Evolutionary conservation across 78 protist species (phyloP), one percentile per base, ranked within the genome.

Genomic region (Corallochytrium limacisporum): DNA sequence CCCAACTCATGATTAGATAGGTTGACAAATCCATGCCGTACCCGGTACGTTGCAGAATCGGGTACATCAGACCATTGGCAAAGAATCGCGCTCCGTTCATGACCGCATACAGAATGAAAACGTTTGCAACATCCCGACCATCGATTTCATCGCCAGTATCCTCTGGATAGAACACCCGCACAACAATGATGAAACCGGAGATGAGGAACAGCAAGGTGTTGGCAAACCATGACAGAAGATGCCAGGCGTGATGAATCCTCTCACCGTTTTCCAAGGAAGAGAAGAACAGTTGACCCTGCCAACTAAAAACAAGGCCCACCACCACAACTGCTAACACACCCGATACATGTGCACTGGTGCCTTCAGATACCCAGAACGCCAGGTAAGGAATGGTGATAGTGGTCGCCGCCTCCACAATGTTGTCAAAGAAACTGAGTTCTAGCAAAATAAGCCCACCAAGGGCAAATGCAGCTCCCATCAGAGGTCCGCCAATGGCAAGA

Each of bases 311-410:
- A 7, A 50, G 56, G 47, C 47, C 29, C 28, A 7, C 60, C 12
- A 54, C 20, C 10, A 39, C 47, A 65, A 67, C 44, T 47, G 72
- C 28, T 59, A 63, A 1, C 60, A 65, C 46, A 59, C 48, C 33
- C 22, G 66, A 61, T 33, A 61, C 66, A 20, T 61, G 66, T 24
- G 50, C 44, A 29, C 10, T 26, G 32, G 2, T 13, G 24, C 9
- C 73, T 6, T 80, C 85, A 20, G 77, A 48, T 0, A 61, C 31
- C 38, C 2, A 72, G 43, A 73, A 80, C 40, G 61, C 0, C 6
- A 61, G 33, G 72, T 74, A 80, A 3, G 79, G 44, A 9, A 26
- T 4, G 24, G 50, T 20, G 4, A 72, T 3, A 9, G 66, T 59
- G 40, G 59, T 28, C 3, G 76, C 31, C 28, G 22, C 28, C 48